These are phyloP conservation scores for Lichtheimia ornata DNA, from an alignment of 371 early-diverging fungal genomes.

Conservation along the genomic window DNA sequence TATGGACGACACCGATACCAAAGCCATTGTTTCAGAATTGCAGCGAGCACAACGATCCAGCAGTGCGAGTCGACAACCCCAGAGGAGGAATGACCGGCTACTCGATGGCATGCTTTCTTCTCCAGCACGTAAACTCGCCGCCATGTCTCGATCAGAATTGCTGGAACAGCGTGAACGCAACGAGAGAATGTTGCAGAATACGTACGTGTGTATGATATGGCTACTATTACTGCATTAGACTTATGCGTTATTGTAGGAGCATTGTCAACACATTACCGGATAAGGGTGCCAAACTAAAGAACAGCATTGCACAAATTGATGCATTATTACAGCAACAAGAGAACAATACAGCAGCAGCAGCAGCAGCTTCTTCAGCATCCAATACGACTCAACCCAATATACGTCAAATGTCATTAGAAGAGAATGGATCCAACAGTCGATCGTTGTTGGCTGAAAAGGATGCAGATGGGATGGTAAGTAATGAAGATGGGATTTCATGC, in stretches of 20 bases:
- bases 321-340: conserved; percentile 13
- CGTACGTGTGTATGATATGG: conserved; percentile 14
- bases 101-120: conserved; percentile 29
- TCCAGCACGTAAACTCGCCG: conserved; percentile 20
- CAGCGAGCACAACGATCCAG: conserved; percentile 6
- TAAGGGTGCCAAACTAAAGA: conserved; percentile 36
- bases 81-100: conserved; percentile 6
- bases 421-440: no score
- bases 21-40: conserved; percentile 6
- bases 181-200: conserved; percentile 27
- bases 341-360: background rate
- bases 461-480: no score
- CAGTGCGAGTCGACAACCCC: background rate
- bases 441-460: no score
- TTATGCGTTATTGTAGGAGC: background rate
- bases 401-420: no score
- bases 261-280: conserved; percentile 32
- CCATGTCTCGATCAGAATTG: conserved; percentile 24
- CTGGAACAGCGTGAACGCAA: conserved; percentile 23
- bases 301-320: conserved; percentile 25
- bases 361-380: no score
- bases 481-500: no score
- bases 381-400: no score
- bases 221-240: background rate
- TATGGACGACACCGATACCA: conserved; percentile 5